These are phyloP conservation scores for Lasiodiplodia gonubiensis DNA, from an alignment of 2,329 filamentous ascomycete species.

Conservation along the genomic window DNA sequence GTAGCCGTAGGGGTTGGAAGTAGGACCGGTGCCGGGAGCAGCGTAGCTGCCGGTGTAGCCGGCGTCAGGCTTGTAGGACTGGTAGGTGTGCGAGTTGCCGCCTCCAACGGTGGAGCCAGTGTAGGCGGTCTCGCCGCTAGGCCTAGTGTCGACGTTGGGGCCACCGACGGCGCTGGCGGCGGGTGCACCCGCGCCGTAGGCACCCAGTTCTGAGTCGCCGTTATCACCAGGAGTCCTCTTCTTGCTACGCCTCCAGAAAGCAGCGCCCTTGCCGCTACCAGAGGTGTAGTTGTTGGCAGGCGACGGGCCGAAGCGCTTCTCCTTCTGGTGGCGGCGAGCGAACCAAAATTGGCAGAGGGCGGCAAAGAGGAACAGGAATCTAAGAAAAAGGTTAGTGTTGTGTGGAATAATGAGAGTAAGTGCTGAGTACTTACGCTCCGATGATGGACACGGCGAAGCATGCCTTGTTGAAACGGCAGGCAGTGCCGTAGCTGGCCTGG, in stretches of 20 bases:
- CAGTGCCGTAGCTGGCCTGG: slow-evolving; percentile 57
- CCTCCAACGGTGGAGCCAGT: slow-evolving; percentile 55
- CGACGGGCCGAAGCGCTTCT: slow-evolving; percentile 72
- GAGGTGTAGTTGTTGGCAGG: slow-evolving; percentile 72
- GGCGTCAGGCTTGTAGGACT: slow-evolving; percentile 28
- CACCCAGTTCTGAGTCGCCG: slow-evolving; percentile 53
- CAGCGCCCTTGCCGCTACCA: slow-evolving; percentile 56
- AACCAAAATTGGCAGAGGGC: slow-evolving; percentile 72
- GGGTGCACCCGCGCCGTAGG: slow-evolving; percentile 37
- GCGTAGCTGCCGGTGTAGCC: slow-evolving; percentile 33
- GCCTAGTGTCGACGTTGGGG: slow-evolving; percentile 46
- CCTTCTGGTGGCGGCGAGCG: slow-evolving; percentile 72
- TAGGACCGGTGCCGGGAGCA: slow-evolving; percentile 46
- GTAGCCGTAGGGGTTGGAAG: slow-evolving; percentile 49
- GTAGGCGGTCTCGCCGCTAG: slow-evolving; percentile 57
- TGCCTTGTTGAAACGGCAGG: slow-evolving; percentile 78
- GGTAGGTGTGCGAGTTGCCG: slow-evolving; percentile 43
- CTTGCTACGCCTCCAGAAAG: slow-evolving; percentile 49
- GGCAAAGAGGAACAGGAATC: slow-evolving; percentile 76
- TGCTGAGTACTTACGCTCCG: slow-evolving; percentile 65
- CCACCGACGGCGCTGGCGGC: slow-evolving; percentile 37
- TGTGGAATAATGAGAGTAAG: too few relatives aligned
- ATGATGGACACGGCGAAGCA: slow-evolving; percentile 79
- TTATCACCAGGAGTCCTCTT: slow-evolving; percentile 37
- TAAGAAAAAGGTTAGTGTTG: slow-evolving; percentile 40